Evolutionary conservation across 1,284 basidiomycete genomes (phyloP).

Genomic region (Boletellus deceptivus): DNA sequence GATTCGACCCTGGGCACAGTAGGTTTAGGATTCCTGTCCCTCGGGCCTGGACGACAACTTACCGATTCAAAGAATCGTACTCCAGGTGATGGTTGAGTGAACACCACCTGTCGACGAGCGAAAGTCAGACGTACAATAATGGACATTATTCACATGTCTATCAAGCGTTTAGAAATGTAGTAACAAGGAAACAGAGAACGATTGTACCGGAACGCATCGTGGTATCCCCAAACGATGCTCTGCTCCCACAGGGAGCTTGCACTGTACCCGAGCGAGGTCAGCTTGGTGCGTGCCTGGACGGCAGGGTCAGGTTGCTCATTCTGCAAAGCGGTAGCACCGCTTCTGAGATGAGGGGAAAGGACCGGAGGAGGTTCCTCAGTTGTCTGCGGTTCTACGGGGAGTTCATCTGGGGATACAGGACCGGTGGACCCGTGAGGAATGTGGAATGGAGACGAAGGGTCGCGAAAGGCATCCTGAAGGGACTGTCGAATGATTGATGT

Average conservation of each 20-base stretch:
- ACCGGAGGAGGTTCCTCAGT: not conserved
- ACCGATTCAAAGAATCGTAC: constrained; percentile 71
- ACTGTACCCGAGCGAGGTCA: constrained; percentile 55
- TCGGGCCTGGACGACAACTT: not conserved
- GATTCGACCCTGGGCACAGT: constrained; percentile 51
- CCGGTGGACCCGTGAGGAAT: constrained; percentile 58
- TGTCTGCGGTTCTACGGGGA: constrained; percentile 8
- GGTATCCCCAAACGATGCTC: constrained; percentile 70
- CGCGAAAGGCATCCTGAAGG: constrained; percentile 60
- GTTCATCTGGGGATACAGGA: constrained; percentile 54
- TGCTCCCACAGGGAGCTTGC: constrained; percentile 68
- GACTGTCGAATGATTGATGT: constrained; percentile 30
- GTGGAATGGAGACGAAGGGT: constrained; percentile 64
- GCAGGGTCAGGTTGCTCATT: constrained; percentile 13
- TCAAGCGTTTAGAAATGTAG: not conserved
- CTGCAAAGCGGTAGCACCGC: not conserved
- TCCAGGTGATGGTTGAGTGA: constrained; percentile 22
- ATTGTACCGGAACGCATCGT: constrained; percentile 69
- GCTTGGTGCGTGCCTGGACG: constrained; percentile 42
- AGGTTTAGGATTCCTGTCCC: not conserved
- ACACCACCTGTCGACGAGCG: not conserved
- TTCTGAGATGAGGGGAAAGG: not conserved
- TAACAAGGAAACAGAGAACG: not conserved
- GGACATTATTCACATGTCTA: constrained; percentile 77
- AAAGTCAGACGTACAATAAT: constrained; percentile 49